Evolutionary conservation across 805 yeast genomes (phyloP), one percentile per base, ranked within the genome.

Genomic region (Ogataea parapolymorpha): DNA sequence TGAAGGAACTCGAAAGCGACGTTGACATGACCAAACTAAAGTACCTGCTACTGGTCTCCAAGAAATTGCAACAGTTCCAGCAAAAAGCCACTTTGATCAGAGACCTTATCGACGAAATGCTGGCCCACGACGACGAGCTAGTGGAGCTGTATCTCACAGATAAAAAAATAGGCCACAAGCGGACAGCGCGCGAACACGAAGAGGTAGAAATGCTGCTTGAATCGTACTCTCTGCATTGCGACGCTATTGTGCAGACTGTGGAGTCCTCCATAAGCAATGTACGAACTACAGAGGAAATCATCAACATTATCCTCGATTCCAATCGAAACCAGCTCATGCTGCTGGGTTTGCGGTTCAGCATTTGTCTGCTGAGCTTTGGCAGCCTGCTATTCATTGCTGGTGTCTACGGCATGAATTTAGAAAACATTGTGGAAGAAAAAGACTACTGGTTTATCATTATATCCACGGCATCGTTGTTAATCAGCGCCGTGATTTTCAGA

Each of bases 331-430:
- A 91, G 50, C 71, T 93, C 45, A 89, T 93, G 96, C 61, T 89
- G 22, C 68, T 93, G 28, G 95, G 95, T 3, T 69, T 93, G 42
- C 74, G 84, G 52, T 87, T 88, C 59, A 82, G 93, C 37, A 80
- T 88, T 18, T 93, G 95, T 0, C 71, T 95, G 42, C 66, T 93
- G 26, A 82, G 95, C 3, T 68, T 90, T 55, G 95, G 95, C 2
- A 76, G 82, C 12, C 83, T 93, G 1, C 67, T 95, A 33, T 86
- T 85, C 50, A 59, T 87, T 12, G 93, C 95, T 2, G 84, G 96
- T 0, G 67, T 88, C 9, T 93, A 90, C 62, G 99, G 99, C 26
- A 93, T 93, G 99, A 93, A 93, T 63, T 68, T 93, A 60, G 87
- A 85, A 56, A 93, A 91, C 63, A 89, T 85, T 57, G 81, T 93